Base-by-base conservation (phyloP, 257 asterid genomes). In the Plectranthus barbatus region DNA sequence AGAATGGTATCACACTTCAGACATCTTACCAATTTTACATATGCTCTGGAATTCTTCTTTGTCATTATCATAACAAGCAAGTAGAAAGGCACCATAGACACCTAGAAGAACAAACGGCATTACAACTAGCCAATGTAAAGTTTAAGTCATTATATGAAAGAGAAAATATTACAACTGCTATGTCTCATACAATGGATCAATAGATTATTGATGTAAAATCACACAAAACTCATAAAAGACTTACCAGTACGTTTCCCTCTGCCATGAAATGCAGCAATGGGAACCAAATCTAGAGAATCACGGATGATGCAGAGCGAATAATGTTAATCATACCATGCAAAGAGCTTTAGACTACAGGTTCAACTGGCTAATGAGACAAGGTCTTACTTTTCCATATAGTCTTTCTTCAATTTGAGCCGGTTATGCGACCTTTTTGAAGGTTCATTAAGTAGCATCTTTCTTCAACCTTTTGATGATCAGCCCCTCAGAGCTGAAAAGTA, bases 241-340 rank as follows among this genome's bases (percentile, higher is more conserved):
- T 75, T 74, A 90, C 99, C 97, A 60, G 95, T 80, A 49, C 95
- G 96, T 74, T 93, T 93, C 31, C 99, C 99, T 70, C 81, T 76
- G 62, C 97, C 97, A 72, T 93, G 96, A 68, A 87, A 93, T 72
- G 94, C 97, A 52, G 89, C 99, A 74, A 90, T 87, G n/a, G 96
- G 99, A 41, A 87, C 97, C 92, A 93, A 79, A 80, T 93, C 99
- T 69, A 93, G 69, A 0, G 97, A 93, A 80, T 93, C 99, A 2
- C 95, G 97, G 69, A 84, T 75, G 67, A 97, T 93, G 92, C 68
- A 79, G 62, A 68, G 56, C 51, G 73, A 33, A 66, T 58, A 40
- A 29, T 49, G 62, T 24, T 12, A 64, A 63, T 12, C 11, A 41
- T 41, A 76, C 23, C 56, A 41, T 52, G 33, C 34, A 26, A 52